Percentiles rank a stretch among this genome's conserved stretches.
phyloP scores from a whole-genome alignment of 208 protist genomes.

The Crithidia thermophila region DNA sequence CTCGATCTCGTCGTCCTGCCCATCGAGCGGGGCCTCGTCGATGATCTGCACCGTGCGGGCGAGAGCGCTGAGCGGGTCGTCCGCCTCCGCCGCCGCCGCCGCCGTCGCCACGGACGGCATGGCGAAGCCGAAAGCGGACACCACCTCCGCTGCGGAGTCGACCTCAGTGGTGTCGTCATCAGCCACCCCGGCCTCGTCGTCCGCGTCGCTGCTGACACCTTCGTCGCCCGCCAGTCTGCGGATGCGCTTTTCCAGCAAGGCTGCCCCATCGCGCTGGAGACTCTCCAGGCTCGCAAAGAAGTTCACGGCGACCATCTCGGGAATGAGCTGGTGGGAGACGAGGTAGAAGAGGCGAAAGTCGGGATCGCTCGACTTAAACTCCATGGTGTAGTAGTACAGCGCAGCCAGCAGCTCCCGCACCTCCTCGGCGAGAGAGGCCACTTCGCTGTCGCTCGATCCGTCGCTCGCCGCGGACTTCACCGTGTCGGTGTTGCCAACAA shows the following conservation, averaged over 20 bases:
- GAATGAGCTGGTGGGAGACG: slow-evolving; percentile 81
- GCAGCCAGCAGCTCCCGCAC: slow-evolving; percentile 72
- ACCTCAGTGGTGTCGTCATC: no score
- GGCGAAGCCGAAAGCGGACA: no score
- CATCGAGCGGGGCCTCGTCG: slow-evolving; percentile 65
- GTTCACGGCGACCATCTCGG: slow-evolving; percentile 85
- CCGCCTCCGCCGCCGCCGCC: slow-evolving; percentile 5
- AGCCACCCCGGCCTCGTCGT: not conserved
- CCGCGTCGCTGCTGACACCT: not conserved
- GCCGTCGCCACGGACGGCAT: not conserved
- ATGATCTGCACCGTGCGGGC: slow-evolving; percentile 42
- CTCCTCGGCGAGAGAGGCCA: slow-evolving; percentile 41
- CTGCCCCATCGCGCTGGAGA: slow-evolving; percentile 46
- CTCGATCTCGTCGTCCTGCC: slow-evolving; percentile 60
- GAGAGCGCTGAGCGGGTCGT: slow-evolving; percentile 53
- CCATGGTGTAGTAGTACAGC: slow-evolving; percentile 82
- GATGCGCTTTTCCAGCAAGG: slow-evolving; percentile 25
- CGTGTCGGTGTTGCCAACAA: not conserved
- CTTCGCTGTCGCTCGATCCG: slow-evolving; percentile 28
- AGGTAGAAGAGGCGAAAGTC: slow-evolving; percentile 90
- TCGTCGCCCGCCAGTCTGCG: not conserved
- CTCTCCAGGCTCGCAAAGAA: slow-evolving; percentile 82
- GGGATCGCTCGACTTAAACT: slow-evolving; percentile 79
- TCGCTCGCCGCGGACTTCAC: not conserved
- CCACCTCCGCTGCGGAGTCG: no score